phyloP scores from a whole-genome alignment of 441 rosid species.

The Gossypium gossypioides region DNA sequence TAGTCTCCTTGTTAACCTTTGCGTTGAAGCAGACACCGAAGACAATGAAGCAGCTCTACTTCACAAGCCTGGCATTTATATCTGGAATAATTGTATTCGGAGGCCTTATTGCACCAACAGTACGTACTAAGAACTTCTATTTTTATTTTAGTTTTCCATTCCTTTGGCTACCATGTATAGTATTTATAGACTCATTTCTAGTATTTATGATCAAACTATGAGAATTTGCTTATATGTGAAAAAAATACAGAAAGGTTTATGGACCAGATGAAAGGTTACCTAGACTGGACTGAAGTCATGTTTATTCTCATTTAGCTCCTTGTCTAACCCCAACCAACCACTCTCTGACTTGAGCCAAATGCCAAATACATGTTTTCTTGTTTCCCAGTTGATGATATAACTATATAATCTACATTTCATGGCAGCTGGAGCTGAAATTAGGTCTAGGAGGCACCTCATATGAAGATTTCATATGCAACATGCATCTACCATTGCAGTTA shows the following conservation, averaged over 20 bases:
- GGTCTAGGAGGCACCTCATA: constrained; percentile 90
- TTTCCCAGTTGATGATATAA: not conserved
- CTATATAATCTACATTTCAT: constrained; percentile 5
- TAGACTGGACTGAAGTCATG: not conserved
- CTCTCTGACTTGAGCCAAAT: not conserved
- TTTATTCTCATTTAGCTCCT: not conserved
- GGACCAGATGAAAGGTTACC: not conserved
- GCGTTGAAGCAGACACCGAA: constrained; percentile 51
- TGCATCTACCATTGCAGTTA: constrained; percentile 79
- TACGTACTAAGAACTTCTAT: constrained; percentile 25
- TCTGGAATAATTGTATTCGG: constrained; percentile 76
- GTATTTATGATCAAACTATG: not conserved
- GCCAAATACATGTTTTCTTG: not conserved
- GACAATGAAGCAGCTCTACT: constrained; percentile 72
- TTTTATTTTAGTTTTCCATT: not conserved
- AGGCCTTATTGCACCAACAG: constrained; percentile 84
- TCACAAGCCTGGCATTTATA: constrained; percentile 58
- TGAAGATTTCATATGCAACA: constrained; percentile 69
- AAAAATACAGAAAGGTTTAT: not conserved
- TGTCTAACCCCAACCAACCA: not conserved
- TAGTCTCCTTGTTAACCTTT: constrained; percentile 6
- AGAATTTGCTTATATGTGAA: not conserved
- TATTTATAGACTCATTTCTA: not conserved
- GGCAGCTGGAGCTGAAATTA: constrained; percentile 80
- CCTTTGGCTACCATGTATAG: not conserved